Base-by-base conservation (phyloP, 805 yeast genomes). In the Candida montana region DNA sequence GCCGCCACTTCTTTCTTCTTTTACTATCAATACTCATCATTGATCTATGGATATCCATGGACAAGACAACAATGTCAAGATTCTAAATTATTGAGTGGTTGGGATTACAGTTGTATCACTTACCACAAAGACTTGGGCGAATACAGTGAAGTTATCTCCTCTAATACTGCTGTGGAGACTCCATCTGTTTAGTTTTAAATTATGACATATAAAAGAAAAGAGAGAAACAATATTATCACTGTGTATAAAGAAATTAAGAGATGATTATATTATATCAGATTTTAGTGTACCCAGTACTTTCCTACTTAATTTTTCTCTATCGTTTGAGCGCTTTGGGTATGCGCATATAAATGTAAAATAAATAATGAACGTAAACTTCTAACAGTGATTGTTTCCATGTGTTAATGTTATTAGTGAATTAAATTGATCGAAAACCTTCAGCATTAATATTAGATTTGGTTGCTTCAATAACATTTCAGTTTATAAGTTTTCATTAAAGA, bases 41-140 rank as follows among this genome's bases (percentile, higher is more conserved):
- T 93, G 56, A 74, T 82, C 37, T 85, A 86, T 58, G 99, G 85
- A 35, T 58, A 75, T 11, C 75, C 77, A 40, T 91, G 98, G 97
- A 83, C 95, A 35, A 72, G 72, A 54, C 61, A 58, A 23, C 62
- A 72, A 45, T 93, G 99, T 65, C 65, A 69, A 44, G 65, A 71
- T 33, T 68, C 90, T 34, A 77, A 78, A 64, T 61, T 77, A 52
- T 49, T 84, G 26, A 47, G 68, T 3, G 70, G 76, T 31, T 93
- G 98, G 99, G 99, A 93, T 71, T 93, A 80, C 59, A 83, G 82
- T 57, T 93, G 99, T 67, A 68, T 66, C 46, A 52, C 69, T 12
- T 88, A 48, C 44, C 33, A 13, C 18, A 49, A 47, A 30, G 29
- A 36, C 9, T 37, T 40, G 32, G 27, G 31, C 11, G 37, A 38